Base-by-base conservation (phyloP, 2,329 filamentous ascomycete genomes). In the Fusarium neocosmosporiellum region DNA sequence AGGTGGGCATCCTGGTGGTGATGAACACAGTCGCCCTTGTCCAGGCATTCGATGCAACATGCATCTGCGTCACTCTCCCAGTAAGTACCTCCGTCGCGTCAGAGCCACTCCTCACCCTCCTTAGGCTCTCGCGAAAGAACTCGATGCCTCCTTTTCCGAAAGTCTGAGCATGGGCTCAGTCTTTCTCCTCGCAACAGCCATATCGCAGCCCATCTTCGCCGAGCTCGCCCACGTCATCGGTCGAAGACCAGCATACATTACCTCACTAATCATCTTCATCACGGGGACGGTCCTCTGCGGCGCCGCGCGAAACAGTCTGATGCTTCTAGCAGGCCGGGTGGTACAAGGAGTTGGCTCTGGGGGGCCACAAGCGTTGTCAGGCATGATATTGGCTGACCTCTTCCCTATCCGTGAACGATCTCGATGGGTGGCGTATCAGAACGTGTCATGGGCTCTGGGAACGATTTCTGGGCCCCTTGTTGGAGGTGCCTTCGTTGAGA, bases 101-200 rank as follows among this genome's bases (percentile, higher is more conserved):
- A 11, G 18, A 6, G 9, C 8, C 20, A 13, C n/a, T 24, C 18
- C 39, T 18, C 13, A 37, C 20, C 16, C n/a, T 37, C 20, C 18
- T 20, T 20, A 78, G 76, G 63, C 69, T 10, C 71, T 79, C 9
- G 74, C 76, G 20, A 53, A 59, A 41, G 77, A 79, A 37, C 66
- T 79, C 34, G 63, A 78, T 39, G 77, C 75, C 5, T 74, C 70
- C 7, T 68, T 78, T 18, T 75, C 76, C 2, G 66, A 78, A 48
- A 74, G 69, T 13, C 61, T 79, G 55, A 74, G 73, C 34, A 72
- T 79, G 14, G 92, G 91, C 2, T 93, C 92, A 6, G 90, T 89
- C 18, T 94, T 92, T 72, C 83, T 94, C 6, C 86, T 94, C 7
- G 88, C 90, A 4, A 90, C 88, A 64, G 90, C 91, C 1, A 87